Percentiles rank a stretch among this genome's conserved stretches.
These are phyloP conservation scores for Danielozyma ontarioensis DNA, from an alignment of 805 yeast species.

Conservation along the genomic window DNA sequence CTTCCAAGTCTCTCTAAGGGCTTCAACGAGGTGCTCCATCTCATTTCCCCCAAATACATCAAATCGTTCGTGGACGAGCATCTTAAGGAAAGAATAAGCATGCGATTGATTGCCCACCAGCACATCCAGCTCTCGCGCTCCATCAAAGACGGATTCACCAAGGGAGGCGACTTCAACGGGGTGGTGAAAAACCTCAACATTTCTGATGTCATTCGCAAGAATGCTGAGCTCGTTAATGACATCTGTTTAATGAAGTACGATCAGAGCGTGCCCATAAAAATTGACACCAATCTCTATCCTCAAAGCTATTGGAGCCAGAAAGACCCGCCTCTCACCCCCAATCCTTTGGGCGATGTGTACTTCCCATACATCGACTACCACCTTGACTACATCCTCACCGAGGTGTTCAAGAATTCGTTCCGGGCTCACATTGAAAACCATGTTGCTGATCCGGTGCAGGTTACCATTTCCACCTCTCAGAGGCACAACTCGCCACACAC, in stretches of 20 bases:
- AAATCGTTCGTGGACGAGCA: slow-evolving; percentile 68
- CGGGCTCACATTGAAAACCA: slow-evolving; percentile 80
- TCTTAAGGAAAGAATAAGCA: slow-evolving; percentile 76
- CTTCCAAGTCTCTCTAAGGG: slow-evolving; percentile 80
- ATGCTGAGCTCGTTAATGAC: slow-evolving; percentile 74
- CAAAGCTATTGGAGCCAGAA: slow-evolving; percentile 23
- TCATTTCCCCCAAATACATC: slow-evolving; percentile 44
- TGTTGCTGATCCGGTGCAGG: slow-evolving; percentile 32
- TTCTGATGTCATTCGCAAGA: slow-evolving; percentile 54
- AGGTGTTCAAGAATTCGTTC: slow-evolving; percentile 79
- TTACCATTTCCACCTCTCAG: slow-evolving; percentile 32
- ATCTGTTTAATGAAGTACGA: slow-evolving; percentile 82
- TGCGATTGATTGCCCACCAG: slow-evolving; percentile 83
- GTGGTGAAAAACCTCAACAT: slow-evolving; percentile 65
- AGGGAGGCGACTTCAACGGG: slow-evolving; percentile 49
- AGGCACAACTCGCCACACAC: slow-evolving; percentile 21
- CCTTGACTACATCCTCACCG: slow-evolving; percentile 82
- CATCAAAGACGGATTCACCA: slow-evolving; percentile 25
- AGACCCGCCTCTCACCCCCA: slow-evolving; percentile 13
- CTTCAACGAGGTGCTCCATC: slow-evolving; percentile 56
- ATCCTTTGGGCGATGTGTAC: slow-evolving; percentile 11
- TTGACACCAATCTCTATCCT: slow-evolving; percentile 40
- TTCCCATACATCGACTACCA: slow-evolving; percentile 87
- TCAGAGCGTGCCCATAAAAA: slow-evolving; percentile 53
- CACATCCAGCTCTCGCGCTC: slow-evolving; percentile 58